Evolutionary conservation across 257 asterid species (phyloP), one percentile per base, ranked within the genome.

Genomic region (Solanum chilense): DNA sequence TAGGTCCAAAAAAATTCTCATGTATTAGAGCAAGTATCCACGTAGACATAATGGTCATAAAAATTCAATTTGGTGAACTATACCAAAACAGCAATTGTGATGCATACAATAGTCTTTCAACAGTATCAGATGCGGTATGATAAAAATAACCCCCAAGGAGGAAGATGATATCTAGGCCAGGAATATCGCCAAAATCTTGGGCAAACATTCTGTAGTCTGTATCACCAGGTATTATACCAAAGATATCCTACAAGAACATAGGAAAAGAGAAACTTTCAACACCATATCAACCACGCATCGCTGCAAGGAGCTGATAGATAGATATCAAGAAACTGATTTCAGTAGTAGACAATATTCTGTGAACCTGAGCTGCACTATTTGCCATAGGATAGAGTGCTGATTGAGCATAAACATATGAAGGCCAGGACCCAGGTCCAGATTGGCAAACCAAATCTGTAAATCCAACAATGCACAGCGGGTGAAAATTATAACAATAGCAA

Each of bases 391-490:
- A 89, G 82, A 93, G 85, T 87, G 98, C 99, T 75, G 99, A 92
- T 88, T 94, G 93, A 80, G 99, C 95, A 95, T 97, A 97, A 71
- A 96, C 89, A 86, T 86, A 86, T 66, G 99, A 91, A 89, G 99
- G 98, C 99, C 98, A 97, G 87, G 99, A 92, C 84, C 98, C 99
- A n/a, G 99, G 99, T 90, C 99, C 99, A 92, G 99, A 96, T 90
- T 96, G 99, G 92, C 99, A 96, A 74, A 97, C 98, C 87, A 97
- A 88, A 92, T 97, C 99, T 97, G 94, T 89, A 76, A 82, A 90
- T 87, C 69, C 56, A 91, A 83, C 86, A 91, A 88, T 49, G 87
- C 70, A 88, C 68, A 80, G 66, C 7, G 13, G 21, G 85, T 81
- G 69, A 81, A 76, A 47, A 29, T 10, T 29, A 29, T 49, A 81